Evolutionary conservation across 106 monocot genomes (phyloP), one percentile per base, ranked within the genome.

Genomic region (Vanilla planifolia): DNA sequence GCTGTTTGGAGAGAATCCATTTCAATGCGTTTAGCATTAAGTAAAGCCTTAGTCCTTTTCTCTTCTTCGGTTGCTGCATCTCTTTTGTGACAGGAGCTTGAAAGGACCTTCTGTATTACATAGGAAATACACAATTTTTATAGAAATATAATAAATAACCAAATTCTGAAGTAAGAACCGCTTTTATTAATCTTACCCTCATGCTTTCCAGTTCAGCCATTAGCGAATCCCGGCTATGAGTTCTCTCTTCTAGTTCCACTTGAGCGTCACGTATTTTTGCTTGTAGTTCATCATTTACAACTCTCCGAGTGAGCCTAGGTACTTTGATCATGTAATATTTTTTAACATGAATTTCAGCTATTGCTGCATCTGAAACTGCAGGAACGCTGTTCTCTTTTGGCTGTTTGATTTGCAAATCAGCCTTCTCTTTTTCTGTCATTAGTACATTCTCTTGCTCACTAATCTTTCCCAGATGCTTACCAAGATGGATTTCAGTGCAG

Each of bases 1-100:
- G 28, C 57, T 30, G 34, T 19, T 35, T 35, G 57, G n/a, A 57
- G 14, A 57, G 57, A 33, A 57, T 57, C 57, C 57, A 57, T 57
- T 21, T 57, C 57, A 9, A 19, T 11, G 19, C 57, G 57, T 57
- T 57, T 57, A 57, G 57, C 57, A 57, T 57, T 57, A 1, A 57
- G 34, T 28, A 57, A 57, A 57, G 35, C 35, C 28, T 35, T 57
- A 57, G 57, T 35, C 20, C 35, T 57, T 57, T 35, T 57, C 57
- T 57, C 57, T 35, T 57, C 57, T 57, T 57, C 57, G 8, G 17
- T 35, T 30, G 57, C 35, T 34, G 35, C 25, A 57, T 57, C 57
- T 35, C 35, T 57, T 35, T 57, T 57, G n/a, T 57, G 57, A 36
- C 28, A 57, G 21, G 5, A 57, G 17, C 35, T 35, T 36, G 57